Evolutionary conservation across 1,139 yeast genomes (phyloP).

Genomic region (Lodderomyces metapsilosis): DNA sequence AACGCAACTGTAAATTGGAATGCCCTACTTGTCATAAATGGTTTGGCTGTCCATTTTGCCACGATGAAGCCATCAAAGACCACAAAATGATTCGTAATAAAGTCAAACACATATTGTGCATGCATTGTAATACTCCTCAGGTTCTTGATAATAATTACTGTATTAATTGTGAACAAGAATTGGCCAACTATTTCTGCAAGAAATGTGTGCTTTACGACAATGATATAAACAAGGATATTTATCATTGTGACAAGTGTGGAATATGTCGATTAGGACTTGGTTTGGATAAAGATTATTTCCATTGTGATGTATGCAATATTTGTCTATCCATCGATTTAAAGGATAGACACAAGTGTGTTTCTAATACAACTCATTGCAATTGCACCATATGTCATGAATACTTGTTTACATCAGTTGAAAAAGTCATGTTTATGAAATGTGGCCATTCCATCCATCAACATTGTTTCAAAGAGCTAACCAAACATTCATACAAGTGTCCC

Average conservation of each 20-base stretch:
- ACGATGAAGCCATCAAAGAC: conserved; percentile 54
- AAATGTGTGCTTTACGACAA: conserved; percentile 83
- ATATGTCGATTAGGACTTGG: conserved; percentile 90
- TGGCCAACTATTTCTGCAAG: conserved; percentile 76
- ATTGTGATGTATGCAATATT: conserved; percentile 86
- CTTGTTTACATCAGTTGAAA: conserved; percentile 79
- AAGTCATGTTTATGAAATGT: conserved; percentile 90
- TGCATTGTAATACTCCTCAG: conserved; percentile 77
- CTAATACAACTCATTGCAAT: conserved; percentile 83
- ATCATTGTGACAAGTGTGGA: conserved; percentile 92
- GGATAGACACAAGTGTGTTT: conserved; percentile 78
- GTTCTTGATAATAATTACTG: conserved; percentile 66
- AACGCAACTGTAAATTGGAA: conserved; percentile 78
- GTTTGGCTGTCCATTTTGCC: conserved; percentile 85
- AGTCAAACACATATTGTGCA: conserved; percentile 73
- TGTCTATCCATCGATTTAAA: conserved; percentile 80
- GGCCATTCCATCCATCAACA: conserved; percentile 91
- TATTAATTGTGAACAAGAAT: conserved; percentile 57
- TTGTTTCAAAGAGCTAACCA: conserved; percentile 77
- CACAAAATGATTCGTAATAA: conserved; percentile 67
- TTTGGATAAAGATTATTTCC: conserved; percentile 83
- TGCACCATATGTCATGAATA: conserved; percentile 94
- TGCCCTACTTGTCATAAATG: conserved; percentile 74
- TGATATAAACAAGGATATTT: conserved; percentile 75
- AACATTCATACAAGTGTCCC: conserved; percentile 87